Evolutionary conservation across 2,329 filamentous ascomycete genomes (phyloP), one percentile per base, ranked within the genome.

Genomic region (Chaetomium olivaceum): DNA sequence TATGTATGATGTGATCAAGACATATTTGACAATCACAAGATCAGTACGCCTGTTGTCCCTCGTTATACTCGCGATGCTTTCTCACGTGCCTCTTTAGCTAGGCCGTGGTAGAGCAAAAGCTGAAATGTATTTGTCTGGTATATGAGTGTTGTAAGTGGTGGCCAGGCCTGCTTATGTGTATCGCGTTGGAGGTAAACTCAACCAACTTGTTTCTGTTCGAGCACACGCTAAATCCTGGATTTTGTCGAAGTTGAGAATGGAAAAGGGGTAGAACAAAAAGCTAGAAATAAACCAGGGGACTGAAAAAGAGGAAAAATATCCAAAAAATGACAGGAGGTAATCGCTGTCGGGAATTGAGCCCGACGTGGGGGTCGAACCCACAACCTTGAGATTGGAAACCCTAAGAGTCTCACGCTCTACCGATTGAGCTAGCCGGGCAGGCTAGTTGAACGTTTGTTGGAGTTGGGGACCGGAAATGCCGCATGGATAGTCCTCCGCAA

Each of bases 341-440:
- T 63, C 57, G 61, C 31, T 51, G 57, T 31, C 61, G 65, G 65
- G 65, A 64, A 67, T 67, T 67, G 65, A 67, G 65, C 65, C 65
- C 65, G 61, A 67, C 65, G 65, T 64, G 65, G 65, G 65, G 65
- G 65, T 67, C 65, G 65, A 67, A 67, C 65, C 65, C 65, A 64
- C 65, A 67, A 67, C 65, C 65, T 67, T 67, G 65, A 67, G 65
- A 67, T 67, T 46, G 16, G 63, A 61, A 61, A 9, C 36, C 19
- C 12, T 85, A 85, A 85, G 87, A 89, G 87, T 88, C 86, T 87
- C 83, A 88, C 86, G 86, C 86, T 89, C 87, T 89, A 88, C 84
- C 84, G 84, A 87, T 87, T 87, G 85, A 87, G 85, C 85, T 87
- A 87, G 81, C 83, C 82, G 79, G 82, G 82, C 82, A 68, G 68